Conservation (phyloP, 805 yeast genomes). For the Nakazawaea wyomingensis region DNA sequence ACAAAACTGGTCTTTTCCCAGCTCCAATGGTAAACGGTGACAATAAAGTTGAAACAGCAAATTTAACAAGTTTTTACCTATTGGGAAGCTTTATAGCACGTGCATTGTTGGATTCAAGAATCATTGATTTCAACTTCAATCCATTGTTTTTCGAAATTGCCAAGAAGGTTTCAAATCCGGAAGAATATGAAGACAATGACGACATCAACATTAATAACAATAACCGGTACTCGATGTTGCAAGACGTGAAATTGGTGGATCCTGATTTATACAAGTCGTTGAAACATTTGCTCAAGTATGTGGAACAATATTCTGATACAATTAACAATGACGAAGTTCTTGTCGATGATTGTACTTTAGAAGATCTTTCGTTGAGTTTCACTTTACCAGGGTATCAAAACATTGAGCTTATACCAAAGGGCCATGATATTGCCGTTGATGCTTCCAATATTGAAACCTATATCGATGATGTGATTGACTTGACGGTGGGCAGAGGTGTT, state of each 20-base stretch:
- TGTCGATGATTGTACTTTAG: slow-evolving; percentile 37
- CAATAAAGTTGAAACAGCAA: slow-evolving; percentile 33
- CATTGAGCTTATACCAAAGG: slow-evolving; percentile 52
- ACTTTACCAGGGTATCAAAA: slow-evolving; percentile 73
- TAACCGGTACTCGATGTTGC: slow-evolving; percentile 6
- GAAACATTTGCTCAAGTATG: slow-evolving; percentile 40
- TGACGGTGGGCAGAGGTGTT: slow-evolving; percentile 60
- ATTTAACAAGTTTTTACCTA: slow-evolving; percentile 50
- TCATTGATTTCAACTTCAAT: slow-evolving; percentile 77
- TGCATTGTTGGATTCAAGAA: slow-evolving; percentile 80
- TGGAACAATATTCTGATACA: slow-evolving; percentile 18
- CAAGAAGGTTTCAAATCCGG: slow-evolving; percentile 20
- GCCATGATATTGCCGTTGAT: slow-evolving; percentile 45
- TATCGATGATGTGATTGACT: slow-evolving; percentile 50
- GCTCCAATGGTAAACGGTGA: slow-evolving; percentile 40
- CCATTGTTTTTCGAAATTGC: slow-evolving; percentile 63
- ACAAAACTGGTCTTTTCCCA: slow-evolving; percentile 66
- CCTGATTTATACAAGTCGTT: slow-evolving; percentile 53
- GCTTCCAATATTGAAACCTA: slow-evolving; percentile 53
- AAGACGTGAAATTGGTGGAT: slow-evolving; percentile 41
- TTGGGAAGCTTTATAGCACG: slow-evolving; percentile 85
- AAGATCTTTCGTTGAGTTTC: slow-evolving; percentile 57
- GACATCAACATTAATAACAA: slow-evolving; percentile 14
- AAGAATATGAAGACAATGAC: slow-evolving; percentile 11
- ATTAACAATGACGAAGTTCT: slow-evolving; percentile 10